Percentiles rank a stretch among this genome's conserved stretches.
phyloP scores from a whole-genome alignment of 768 basidiomycete genomes.

The Rhizopogon roseolus region DNA sequence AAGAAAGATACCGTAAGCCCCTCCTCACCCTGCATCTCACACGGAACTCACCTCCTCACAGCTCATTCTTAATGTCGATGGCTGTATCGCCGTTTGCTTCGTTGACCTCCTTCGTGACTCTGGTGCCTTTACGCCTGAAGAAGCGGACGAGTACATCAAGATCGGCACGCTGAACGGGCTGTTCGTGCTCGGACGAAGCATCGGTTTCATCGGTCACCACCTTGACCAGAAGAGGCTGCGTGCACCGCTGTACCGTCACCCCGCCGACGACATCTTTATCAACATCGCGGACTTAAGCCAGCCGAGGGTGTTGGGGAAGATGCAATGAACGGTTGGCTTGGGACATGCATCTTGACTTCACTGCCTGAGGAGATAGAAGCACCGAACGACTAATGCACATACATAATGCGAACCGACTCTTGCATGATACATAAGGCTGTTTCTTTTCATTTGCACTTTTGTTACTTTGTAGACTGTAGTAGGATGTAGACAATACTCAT shows the following conservation, averaged over 20 bases:
- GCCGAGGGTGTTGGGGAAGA: conserved; percentile 66
- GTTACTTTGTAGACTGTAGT: too few species aligned
- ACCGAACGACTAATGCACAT: too few species aligned
- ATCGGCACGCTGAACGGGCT: conserved; percentile 94
- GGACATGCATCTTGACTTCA: too few species aligned
- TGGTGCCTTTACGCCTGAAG: conserved; percentile 92
- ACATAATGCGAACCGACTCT: too few species aligned
- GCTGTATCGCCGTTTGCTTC: conserved; percentile 94
- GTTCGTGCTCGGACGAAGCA: conserved; percentile 95
- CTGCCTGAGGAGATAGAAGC: too few species aligned
- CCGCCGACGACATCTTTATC: conserved; percentile 94
- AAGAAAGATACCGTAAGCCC: conserved; percentile 87
- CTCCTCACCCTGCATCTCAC: neutral
- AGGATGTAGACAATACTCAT: too few species aligned
- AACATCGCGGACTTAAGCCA: conserved; percentile 85
- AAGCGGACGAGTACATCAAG: conserved; percentile 97
- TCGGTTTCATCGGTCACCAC: conserved; percentile 96
- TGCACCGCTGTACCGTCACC: conserved; percentile 91
- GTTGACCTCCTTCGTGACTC: conserved; percentile 89
- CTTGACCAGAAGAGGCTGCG: conserved; percentile 95
- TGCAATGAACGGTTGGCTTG: conserved; percentile 7
- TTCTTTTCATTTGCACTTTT: too few species aligned
- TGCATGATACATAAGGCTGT: too few species aligned
- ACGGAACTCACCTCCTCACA: conserved; percentile 13
- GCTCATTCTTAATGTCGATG: conserved; percentile 96